These are phyloP conservation scores for Trichoderma brevicompactum DNA, from an alignment of 2,329 filamentous ascomycete species.

Conservation along the genomic window DNA sequence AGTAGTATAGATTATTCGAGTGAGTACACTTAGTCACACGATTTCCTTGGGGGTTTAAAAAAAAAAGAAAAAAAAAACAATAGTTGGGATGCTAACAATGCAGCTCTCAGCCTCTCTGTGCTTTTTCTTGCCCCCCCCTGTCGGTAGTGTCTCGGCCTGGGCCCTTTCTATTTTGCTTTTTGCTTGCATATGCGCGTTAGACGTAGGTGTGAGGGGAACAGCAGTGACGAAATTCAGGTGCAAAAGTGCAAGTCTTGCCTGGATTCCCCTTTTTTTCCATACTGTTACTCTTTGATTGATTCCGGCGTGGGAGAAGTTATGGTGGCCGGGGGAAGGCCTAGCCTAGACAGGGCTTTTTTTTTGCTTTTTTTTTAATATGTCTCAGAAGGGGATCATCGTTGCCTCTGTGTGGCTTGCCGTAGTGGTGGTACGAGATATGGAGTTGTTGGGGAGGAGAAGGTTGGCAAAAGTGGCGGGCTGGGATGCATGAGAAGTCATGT, in stretches of 20 bases:
- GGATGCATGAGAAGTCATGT: constrained; percentile 5
- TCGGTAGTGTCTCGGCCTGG: background rate
- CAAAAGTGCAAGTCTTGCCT: background rate
- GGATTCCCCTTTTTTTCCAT: background rate
- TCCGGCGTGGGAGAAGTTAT: background rate
- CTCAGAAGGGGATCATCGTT: background rate
- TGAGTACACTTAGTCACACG: background rate
- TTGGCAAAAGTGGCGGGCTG: background rate
- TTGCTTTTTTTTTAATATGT: background rate
- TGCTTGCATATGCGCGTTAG: background rate
- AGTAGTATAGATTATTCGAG: no score
- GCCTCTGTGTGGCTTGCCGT: constrained; percentile 4
- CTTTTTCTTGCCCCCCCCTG: background rate
- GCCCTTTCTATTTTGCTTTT: background rate
- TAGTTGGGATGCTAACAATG: constrained; percentile 10
- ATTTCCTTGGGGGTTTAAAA: background rate
- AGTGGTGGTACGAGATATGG: background rate
- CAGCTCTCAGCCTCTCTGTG: background rate
- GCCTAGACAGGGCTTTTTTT: background rate
- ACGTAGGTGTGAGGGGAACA: background rate
- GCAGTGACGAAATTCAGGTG: background rate
- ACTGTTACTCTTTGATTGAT: background rate
- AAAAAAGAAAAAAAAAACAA: background rate
- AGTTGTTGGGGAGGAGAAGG: background rate
- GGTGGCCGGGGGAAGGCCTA: background rate